A percentile compares a stretch with the other conserved stretches of the same genome.
phyloP scores from a whole-genome alignment of 148 eudicot species.

The Simmondsia chinensis region DNA sequence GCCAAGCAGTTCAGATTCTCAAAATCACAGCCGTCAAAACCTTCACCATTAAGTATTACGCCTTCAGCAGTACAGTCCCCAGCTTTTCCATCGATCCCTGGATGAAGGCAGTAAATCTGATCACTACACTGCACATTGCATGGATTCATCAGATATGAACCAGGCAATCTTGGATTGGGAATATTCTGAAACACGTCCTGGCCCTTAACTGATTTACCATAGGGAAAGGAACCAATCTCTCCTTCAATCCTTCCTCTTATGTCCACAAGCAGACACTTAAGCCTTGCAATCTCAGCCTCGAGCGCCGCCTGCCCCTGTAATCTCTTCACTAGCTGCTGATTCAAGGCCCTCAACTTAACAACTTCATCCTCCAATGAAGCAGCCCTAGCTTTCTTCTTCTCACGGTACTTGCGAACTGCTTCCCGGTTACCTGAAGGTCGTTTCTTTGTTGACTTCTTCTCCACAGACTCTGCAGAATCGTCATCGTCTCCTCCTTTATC shows the following conservation, averaged over 20 bases:
- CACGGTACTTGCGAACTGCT: slow-evolving; percentile 91
- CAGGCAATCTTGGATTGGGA: slow-evolving; percentile 27
- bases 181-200: slow-evolving; percentile 39
- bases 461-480: slow-evolving; percentile 69
- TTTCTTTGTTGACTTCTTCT: slow-evolving; percentile 47
- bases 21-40: slow-evolving; percentile 52
- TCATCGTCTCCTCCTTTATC: slow-evolving; percentile 50
- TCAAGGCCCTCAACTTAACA: slow-evolving; percentile 62
- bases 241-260: slow-evolving; percentile 92
- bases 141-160: slow-evolving; percentile 51
- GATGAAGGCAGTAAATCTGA: slow-evolving; percentile 60
- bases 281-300: slow-evolving; percentile 81
- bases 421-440: slow-evolving; percentile 70
- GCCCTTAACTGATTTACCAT: slow-evolving; percentile 54
- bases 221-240: slow-evolving; percentile 90
- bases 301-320: slow-evolving; percentile 69
- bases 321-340: slow-evolving; percentile 78
- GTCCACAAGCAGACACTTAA: slow-evolving; percentile 90
- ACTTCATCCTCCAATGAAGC: slow-evolving; percentile 88
- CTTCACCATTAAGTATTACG: slow-evolving; percentile 28
- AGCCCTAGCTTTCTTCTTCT: slow-evolving; percentile 85
- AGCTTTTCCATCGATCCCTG: slow-evolving; percentile 31
- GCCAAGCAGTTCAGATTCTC: slow-evolving; percentile 59
- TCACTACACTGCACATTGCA: slow-evolving; percentile 71
- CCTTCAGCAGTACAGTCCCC: too few species aligned